phyloP scores from a whole-genome alignment of 2,329 filamentous ascomycete species.

The Myriangium duriaei region DNA sequence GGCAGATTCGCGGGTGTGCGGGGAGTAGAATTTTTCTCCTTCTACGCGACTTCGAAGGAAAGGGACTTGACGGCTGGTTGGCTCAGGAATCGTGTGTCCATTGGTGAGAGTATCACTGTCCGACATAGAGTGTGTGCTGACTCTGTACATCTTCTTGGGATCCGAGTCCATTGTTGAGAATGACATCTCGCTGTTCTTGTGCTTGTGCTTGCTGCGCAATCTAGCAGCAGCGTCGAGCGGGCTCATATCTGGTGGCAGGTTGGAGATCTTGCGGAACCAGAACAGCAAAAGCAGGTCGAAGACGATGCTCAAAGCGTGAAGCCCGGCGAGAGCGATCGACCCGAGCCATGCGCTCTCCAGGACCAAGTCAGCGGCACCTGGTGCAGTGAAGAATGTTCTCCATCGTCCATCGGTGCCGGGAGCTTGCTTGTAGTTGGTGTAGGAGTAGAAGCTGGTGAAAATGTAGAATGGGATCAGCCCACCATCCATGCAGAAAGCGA shows the following conservation, averaged over 20 bases:
- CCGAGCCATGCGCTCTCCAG: slow-evolving; percentile 53
- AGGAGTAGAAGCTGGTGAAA: slow-evolving; percentile 44
- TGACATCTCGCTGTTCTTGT: slow-evolving; percentile 49
- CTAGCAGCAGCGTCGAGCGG: slow-evolving; percentile 80
- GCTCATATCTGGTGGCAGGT: slow-evolving; percentile 87
- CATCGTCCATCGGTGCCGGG: slow-evolving; percentile 42
- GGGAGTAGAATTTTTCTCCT: slow-evolving; percentile 41
- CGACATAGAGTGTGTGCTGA: slow-evolving; percentile 30
- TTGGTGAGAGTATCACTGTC: slow-evolving; percentile 25
- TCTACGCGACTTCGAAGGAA: slow-evolving; percentile 69
- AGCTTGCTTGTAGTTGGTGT: slow-evolving; percentile 38
- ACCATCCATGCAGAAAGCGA: slow-evolving; percentile 62
- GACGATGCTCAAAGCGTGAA: slow-evolving; percentile 59
- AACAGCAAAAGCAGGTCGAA: slow-evolving; percentile 64
- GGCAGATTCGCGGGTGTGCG: slow-evolving; percentile 37
- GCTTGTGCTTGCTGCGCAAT: slow-evolving; percentile 57
- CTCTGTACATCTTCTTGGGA: slow-evolving; percentile 45
- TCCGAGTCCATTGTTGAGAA: slow-evolving; percentile 37
- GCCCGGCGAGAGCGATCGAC: slow-evolving; percentile 47
- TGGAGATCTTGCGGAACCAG: slow-evolving; percentile 69
- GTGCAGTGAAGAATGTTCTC: slow-evolving; percentile 53
- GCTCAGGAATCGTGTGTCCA: slow-evolving; percentile 29
- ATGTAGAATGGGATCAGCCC: slow-evolving; percentile 51
- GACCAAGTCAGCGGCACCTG: slow-evolving; percentile 46
- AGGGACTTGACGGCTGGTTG: slow-evolving; percentile 44